Evolutionary conservation across 2,329 filamentous ascomycete genomes (phyloP).

Genomic region (Ilyonectria sp.): DNA sequence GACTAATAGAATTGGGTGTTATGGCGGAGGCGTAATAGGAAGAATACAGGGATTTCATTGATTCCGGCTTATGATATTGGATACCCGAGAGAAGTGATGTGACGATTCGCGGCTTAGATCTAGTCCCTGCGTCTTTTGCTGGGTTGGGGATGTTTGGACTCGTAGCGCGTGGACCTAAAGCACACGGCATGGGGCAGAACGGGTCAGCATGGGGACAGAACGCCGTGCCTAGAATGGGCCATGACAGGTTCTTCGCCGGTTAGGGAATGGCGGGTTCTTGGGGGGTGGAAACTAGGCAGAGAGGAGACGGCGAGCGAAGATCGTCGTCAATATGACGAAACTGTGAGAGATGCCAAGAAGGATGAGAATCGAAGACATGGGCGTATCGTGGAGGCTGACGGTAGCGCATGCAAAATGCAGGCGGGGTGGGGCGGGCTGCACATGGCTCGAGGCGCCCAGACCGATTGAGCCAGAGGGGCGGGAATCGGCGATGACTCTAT

Average conservation of each 20-base stretch:
- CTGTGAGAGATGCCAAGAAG: slow-evolving; percentile 15
- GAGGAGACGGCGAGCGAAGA: slow-evolving; percentile 15
- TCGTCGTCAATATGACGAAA: slow-evolving; percentile 31
- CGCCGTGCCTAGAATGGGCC: background rate
- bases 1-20: slow-evolving; percentile 34
- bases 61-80: slow-evolving; percentile 27
- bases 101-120: slow-evolving; percentile 33
- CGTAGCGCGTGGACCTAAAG: background rate
- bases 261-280: slow-evolving; percentile 2
- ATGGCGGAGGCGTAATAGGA: slow-evolving; percentile 26
- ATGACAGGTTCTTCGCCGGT: slow-evolving; percentile 10
- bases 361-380: slow-evolving; percentile 17
- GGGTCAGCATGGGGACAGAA: slow-evolving; percentile 10
- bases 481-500: slow-evolving; percentile 19
- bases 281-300: background rate
- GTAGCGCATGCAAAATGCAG: slow-evolving; percentile 25
- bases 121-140: slow-evolving; percentile 30
- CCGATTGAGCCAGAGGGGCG: slow-evolving; percentile 26
- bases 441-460: slow-evolving; percentile 26
- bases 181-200: background rate
- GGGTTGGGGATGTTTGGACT: slow-evolving; percentile 13
- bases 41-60: slow-evolving; percentile 34
- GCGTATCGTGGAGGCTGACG: slow-evolving; percentile 26
- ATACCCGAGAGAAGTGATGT: slow-evolving; percentile 31
- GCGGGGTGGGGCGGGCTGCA: slow-evolving; percentile 17